Percentiles rank a stretch among this genome's conserved stretches.
These are phyloP conservation scores for Fusarium euwallaceae DNA, from an alignment of 2,329 filamentous ascomycete genomes.

Conservation along the genomic window DNA sequence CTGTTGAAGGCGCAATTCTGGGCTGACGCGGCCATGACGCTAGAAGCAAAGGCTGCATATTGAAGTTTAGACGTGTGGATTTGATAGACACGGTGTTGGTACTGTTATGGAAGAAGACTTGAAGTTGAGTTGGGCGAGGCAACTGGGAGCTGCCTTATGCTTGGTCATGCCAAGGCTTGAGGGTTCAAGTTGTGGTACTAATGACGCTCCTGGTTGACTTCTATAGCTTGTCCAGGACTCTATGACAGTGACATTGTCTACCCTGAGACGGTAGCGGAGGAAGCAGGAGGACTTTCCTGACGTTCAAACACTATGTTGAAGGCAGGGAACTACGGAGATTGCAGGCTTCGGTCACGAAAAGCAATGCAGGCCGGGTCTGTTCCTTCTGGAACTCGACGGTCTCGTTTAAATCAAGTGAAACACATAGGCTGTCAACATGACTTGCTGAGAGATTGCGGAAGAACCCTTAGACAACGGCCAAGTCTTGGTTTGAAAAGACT, in stretches of 20 bases:
- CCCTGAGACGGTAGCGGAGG: background rate
- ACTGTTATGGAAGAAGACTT: background rate
- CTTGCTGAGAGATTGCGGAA: too few relatives aligned
- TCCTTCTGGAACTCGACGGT: too few relatives aligned
- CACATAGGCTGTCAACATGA: too few relatives aligned
- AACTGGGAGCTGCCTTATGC: background rate
- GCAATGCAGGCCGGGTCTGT: background rate
- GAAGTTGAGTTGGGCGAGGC: background rate
- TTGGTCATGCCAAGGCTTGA: background rate
- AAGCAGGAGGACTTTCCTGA: background rate
- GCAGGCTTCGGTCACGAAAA: background rate
- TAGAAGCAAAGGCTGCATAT: background rate
- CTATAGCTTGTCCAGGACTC: background rate
- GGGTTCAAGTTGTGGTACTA: background rate
- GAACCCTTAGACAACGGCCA: background rate
- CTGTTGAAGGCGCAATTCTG: background rate
- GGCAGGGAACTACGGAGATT: background rate
- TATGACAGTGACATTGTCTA: background rate
- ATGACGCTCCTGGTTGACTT: background rate
- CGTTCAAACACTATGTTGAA: background rate
- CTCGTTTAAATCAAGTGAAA: too few relatives aligned
- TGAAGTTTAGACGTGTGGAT: background rate
- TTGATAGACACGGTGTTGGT: background rate
- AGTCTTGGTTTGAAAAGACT: background rate
- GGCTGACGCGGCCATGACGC: background rate